phyloP scores from a whole-genome alignment of 2,329 filamentous ascomycete genomes.

The Pseudocercospora fuligena region DNA sequence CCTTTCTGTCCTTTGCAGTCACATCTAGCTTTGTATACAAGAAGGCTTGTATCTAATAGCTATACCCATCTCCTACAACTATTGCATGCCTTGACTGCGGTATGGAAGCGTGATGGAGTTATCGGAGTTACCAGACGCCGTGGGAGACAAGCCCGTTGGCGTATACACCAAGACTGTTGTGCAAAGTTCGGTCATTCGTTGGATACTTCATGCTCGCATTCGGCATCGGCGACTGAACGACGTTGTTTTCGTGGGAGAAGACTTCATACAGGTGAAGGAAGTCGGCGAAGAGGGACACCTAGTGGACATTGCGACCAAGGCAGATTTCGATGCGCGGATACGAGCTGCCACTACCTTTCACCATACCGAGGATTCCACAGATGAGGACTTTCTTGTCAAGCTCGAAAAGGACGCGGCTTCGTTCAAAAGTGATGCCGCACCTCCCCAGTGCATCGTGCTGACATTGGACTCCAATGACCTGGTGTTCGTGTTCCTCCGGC shows the following conservation, averaged over 20 bases:
- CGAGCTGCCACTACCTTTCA: constrained; percentile 76
- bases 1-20: background rate
- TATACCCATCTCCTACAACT: constrained; percentile 2
- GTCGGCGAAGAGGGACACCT: constrained; percentile 66
- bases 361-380: constrained; percentile 45
- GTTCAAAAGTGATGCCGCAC: constrained; percentile 46
- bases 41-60: background rate
- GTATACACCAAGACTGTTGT: constrained; percentile 79
- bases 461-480: constrained; percentile 74
- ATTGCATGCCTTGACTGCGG: constrained; percentile 3
- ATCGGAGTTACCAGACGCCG: background rate
- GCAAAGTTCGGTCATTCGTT: constrained; percentile 74
- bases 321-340: constrained; percentile 79
- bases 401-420: constrained; percentile 32
- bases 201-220: constrained; percentile 79
- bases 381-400: constrained; percentile 40
- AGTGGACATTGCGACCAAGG: constrained; percentile 75
- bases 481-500: constrained; percentile 74
- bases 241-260: constrained; percentile 83
- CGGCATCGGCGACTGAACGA: constrained; percentile 74
- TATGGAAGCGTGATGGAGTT: constrained; percentile 19
- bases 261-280: constrained; percentile 80
- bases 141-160: constrained; percentile 57
- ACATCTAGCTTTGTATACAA: background rate
- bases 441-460: constrained; percentile 81